phyloP scores from a whole-genome alignment of 1,284 basidiomycete genomes.

The Athelia sp. region DNA sequence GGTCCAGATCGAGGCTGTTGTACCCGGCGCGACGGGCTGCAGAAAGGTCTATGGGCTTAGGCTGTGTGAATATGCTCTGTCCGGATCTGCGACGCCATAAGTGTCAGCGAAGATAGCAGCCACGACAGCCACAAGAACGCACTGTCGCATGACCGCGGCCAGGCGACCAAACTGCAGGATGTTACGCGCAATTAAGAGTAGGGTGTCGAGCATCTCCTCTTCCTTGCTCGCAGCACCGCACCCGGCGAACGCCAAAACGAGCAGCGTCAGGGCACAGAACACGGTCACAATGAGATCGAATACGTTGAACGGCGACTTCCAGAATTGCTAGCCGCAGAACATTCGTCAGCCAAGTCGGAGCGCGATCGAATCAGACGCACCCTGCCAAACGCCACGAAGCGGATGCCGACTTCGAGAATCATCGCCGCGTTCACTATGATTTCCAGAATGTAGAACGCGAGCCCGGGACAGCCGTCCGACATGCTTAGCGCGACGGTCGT shows the following conservation, averaged over 20 bases:
- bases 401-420: slow-evolving; percentile 87
- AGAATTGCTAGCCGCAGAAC: slow-evolving; percentile 74
- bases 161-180: slow-evolving; percentile 87
- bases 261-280: slow-evolving; percentile 83
- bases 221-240: slow-evolving; percentile 76
- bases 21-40: slow-evolving; percentile 66
- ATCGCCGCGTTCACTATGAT: slow-evolving; percentile 87
- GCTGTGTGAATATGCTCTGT: slow-evolving; percentile 88
- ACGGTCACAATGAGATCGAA: slow-evolving; percentile 81
- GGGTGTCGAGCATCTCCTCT: slow-evolving; percentile 88
- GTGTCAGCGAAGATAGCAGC: not conserved
- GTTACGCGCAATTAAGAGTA: slow-evolving; percentile 86
- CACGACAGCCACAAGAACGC: slow-evolving; percentile 23
- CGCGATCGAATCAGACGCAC: slow-evolving; percentile 41
- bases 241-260: slow-evolving; percentile 79
- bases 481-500: slow-evolving; percentile 89
- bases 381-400: slow-evolving; percentile 86
- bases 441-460: slow-evolving; percentile 87
- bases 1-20: slow-evolving; percentile 60
- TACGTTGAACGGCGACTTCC: slow-evolving; percentile 87
- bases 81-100: slow-evolving; percentile 62
- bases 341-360: not conserved
- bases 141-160: slow-evolving; percentile 89
- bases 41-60: slow-evolving; percentile 88
- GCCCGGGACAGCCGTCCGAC: slow-evolving; percentile 70